phyloP scores from a whole-genome alignment of 2,329 filamentous ascomycete genomes.

The Talaromyces albobiverticillius region DNA sequence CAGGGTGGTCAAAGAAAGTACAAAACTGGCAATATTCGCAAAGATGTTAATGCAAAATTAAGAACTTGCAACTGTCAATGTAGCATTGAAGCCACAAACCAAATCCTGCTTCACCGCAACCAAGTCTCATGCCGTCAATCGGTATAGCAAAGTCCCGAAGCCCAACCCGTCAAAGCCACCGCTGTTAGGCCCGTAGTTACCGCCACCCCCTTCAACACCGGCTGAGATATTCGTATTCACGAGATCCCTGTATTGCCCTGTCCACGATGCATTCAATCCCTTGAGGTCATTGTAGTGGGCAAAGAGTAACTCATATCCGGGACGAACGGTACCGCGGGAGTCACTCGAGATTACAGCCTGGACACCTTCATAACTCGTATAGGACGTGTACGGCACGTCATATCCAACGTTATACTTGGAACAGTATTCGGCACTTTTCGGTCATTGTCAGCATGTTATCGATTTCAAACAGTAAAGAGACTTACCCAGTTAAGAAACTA shows the following conservation, averaged over 20 bases:
- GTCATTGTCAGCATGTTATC: neutral
- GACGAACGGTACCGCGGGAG: slow-evolving; percentile 34
- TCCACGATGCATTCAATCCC: slow-evolving; percentile 36
- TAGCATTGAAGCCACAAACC: too few relatives aligned
- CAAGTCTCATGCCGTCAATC: neutral
- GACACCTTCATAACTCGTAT: slow-evolving; percentile 38
- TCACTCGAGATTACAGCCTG: slow-evolving; percentile 32
- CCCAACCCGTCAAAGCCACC: slow-evolving; percentile 44
- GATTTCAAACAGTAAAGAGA: neutral
- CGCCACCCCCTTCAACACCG: slow-evolving; percentile 46
- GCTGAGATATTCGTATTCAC: slow-evolving; percentile 27
- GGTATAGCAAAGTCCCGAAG: slow-evolving; percentile 33
- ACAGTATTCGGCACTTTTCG: slow-evolving; percentile 15
- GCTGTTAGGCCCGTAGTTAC: slow-evolving; percentile 40
- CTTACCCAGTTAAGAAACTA: slow-evolving; percentile 36
- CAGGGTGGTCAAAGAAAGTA: too few relatives aligned
- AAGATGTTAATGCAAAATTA: too few relatives aligned
- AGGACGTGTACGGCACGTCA: slow-evolving; percentile 43
- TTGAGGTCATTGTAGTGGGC: slow-evolving; percentile 41
- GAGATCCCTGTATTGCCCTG: slow-evolving; percentile 35
- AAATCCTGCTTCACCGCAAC: too few relatives aligned
- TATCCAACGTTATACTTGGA: slow-evolving; percentile 44
- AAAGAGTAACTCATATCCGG: slow-evolving; percentile 40
- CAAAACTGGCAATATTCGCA: too few relatives aligned
- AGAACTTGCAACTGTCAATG: too few relatives aligned